Base-by-base conservation (phyloP, 768 basidiomycete genomes). In the Amanita molliuscula region DNA sequence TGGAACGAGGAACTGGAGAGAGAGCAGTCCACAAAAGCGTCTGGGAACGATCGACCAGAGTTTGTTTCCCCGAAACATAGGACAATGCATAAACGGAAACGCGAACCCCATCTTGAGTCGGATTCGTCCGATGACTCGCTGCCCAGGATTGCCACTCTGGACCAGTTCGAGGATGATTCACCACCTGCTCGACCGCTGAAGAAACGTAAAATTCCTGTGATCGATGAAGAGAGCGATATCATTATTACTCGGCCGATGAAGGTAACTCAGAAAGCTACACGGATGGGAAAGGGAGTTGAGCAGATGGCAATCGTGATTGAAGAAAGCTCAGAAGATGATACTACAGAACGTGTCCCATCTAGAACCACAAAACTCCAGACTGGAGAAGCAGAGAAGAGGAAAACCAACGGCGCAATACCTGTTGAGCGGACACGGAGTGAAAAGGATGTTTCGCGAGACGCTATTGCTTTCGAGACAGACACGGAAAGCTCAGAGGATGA, bases 181-280 rank as follows among this genome's bases (percentile, higher is more conserved):
- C 29, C 40, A 3, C n/a, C 26, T 13, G 20, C 40, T 2, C 57
- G 48, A 11, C 54, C 55, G 28, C 50, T 45, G 43, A 67, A 68
- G 59, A 67, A 63, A 54, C 57, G 59, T 37, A 66, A 65, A 52
- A 43, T 31, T 1, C 4, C 13, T 31, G 31, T 31, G 31, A 31
- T 41, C 35, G 15, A 29, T 6, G 48, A 53, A 26, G 20, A 44
- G 20, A 45, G 47, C 9, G 48, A 26, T 31, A 31, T 31, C 13
- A 11, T 11, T 4, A 11, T n/a, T n/a, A n/a, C n/a, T n/a, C n/a
- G 13, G 13, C 13, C 13, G 31, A 13, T 13, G 31, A 31, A 31
- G 11, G 31, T 3, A 31, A 31, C 4, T 31, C 4, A 41, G 53
- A 11, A 47, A 48, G 43, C 11, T 20, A 18, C 25, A 31, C 31